Evolutionary conservation across 495 filamentous ascomycete species (phyloP), one percentile per base, ranked within the genome.

Genomic region (Opeltia flavorubescens): DNA sequence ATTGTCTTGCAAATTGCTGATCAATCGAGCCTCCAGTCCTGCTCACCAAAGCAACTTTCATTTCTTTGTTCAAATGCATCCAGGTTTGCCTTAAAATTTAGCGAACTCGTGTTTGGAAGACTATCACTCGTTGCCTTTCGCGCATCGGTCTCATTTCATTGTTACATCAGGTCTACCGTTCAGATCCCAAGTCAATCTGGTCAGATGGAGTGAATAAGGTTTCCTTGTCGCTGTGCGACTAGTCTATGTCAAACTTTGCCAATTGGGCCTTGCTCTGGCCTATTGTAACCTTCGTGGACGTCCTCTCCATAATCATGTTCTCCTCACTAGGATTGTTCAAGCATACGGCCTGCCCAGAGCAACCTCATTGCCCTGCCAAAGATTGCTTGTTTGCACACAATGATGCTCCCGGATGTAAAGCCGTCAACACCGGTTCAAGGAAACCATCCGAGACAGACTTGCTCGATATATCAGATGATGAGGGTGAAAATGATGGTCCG

Each of bases 321-420:
- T 63, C 72, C 12, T 64, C 81, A 5, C 66, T 81, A 11, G 76
- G 76, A 3, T 63, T 80, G 26, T 83, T 88, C 61, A 77, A 72
- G 52, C 66, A 66, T 24, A 66, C 86, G 24, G 63, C 70, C 25
- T 89, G 84, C 58, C 83, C 83, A 0, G 61, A 74, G 41, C 70
- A 73, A 13, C 63, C 76, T 43, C 40, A 57, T 40, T 83, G 79
- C 56, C 50, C 56, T 17, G 60, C 81, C 6, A 56, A 71, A n/a
- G 69, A 63, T 43, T 83, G 79, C 62, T 65, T 82, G 12, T 83
- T 82, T 59, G 68, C 64, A 6, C 78, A 83, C 55, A 57, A 63
- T 27, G 13, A 12, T 28, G 11, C 26, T 3, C 18, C 45, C 13
- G 33, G 15, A 8, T 26, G 1, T 23, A 13, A n/a, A 5, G 24